phyloP scores from a whole-genome alignment of 495 filamentous ascomycete genomes.

The Parathielavia hyrcaniae region DNA sequence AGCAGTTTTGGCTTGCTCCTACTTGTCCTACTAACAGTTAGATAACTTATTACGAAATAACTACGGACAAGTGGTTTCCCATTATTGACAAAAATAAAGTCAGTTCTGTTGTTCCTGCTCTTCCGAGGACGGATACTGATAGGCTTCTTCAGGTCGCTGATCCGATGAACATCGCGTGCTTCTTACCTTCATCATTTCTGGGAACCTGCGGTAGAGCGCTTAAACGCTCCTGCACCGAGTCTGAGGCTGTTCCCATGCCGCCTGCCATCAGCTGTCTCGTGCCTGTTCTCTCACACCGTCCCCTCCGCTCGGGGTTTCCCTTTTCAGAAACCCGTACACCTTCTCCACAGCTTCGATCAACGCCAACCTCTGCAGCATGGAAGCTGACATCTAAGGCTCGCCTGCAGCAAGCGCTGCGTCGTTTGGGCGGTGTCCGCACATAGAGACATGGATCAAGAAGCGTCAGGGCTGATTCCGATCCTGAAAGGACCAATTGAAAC shows the following conservation, averaged over 20 bases:
- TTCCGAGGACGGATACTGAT: too few relatives aligned
- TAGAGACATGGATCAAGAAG: not conserved
- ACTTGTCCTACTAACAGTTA: too few relatives aligned
- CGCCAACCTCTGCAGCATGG: not conserved
- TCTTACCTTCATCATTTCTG: too few relatives aligned
- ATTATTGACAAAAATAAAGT: too few relatives aligned
- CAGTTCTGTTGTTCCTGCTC: too few relatives aligned
- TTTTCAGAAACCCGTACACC: not conserved
- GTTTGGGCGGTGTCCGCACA: not conserved
- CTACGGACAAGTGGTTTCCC: too few relatives aligned
- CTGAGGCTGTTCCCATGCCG: not conserved
- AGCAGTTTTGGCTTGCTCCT: too few relatives aligned
- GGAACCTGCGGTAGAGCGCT: too few relatives aligned
- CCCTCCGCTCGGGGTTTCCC: not conserved
- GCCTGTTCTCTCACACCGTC: not conserved
- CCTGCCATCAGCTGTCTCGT: not conserved
- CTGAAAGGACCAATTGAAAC: conserved; percentile 2
- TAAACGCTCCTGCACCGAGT: too few relatives aligned
- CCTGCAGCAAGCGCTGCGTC: not conserved
- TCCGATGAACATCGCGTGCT: too few relatives aligned
- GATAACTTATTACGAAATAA: too few relatives aligned
- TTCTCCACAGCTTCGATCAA: conserved; percentile 13
- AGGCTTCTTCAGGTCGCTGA: too few relatives aligned
- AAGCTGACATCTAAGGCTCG: not conserved
- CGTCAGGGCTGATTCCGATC: not conserved